These are phyloP conservation scores for Parathielavia hyrcaniae DNA, from an alignment of 495 filamentous ascomycete genomes.

Conservation along the genomic window DNA sequence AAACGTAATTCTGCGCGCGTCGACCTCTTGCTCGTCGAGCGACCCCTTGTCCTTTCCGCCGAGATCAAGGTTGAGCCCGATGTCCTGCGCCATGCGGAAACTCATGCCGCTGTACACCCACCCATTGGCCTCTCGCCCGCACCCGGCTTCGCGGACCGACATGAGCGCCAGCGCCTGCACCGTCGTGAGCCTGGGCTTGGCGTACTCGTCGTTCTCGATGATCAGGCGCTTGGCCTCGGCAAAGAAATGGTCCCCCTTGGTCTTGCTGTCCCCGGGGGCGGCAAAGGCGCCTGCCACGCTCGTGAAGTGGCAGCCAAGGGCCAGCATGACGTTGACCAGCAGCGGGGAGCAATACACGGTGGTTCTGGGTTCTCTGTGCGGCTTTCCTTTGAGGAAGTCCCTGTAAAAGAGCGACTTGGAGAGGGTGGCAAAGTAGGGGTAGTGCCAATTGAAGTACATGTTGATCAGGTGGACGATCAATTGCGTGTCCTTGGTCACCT, in stretches of 20 bases:
- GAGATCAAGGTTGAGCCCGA: constrained; percentile 86
- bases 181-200: constrained; percentile 82
- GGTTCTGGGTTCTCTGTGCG: constrained; percentile 35
- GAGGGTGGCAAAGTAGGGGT: constrained; percentile 90
- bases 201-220: constrained; percentile 86
- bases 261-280: constrained; percentile 64
- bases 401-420: constrained; percentile 84
- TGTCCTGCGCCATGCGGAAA: constrained; percentile 95
- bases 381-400: constrained; percentile 68
- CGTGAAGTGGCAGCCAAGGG: constrained; percentile 95
- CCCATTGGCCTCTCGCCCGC: constrained; percentile 87
- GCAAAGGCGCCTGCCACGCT: constrained; percentile 62
- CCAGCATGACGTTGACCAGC: constrained; percentile 93
- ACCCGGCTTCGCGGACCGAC: constrained; percentile 95
- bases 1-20: constrained; percentile 85
- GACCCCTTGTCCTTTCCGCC: constrained; percentile 50
- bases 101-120: constrained; percentile 99
- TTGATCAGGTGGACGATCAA: constrained; percentile 83
- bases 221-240: constrained; percentile 88
- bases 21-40: constrained; percentile 75
- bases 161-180: constrained; percentile 92
- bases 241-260: constrained; percentile 95
- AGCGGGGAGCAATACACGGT: constrained; percentile 80
- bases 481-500: constrained; percentile 70
- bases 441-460: constrained; percentile 99